Conservation (phyloP, 352 stramenopile genomes). For the Phytophthora kernoviae region DNA sequence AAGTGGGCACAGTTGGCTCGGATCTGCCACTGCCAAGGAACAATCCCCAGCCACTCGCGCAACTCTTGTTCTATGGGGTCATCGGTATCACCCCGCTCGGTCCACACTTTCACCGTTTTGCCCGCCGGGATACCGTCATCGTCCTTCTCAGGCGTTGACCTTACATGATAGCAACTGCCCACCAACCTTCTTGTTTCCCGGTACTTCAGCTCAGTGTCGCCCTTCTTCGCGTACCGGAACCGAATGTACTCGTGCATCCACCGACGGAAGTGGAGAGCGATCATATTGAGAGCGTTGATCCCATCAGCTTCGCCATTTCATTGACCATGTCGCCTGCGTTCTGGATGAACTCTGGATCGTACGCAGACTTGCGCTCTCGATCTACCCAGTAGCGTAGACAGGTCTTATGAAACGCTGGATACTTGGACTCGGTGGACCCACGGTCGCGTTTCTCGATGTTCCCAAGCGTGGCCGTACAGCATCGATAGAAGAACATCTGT, state of each 20-base stretch:
- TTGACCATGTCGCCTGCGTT: slow-evolving; percentile 4
- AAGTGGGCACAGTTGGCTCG: no score
- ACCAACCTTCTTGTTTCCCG: slow-evolving; percentile 4
- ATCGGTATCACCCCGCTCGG: slow-evolving; percentile 3
- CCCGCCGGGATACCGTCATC: slow-evolving; percentile 2
- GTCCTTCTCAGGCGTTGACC: not conserved
- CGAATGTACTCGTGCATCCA: slow-evolving; percentile 12
- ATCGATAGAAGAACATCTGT: slow-evolving; percentile 14
- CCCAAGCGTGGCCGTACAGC: slow-evolving; percentile 16
- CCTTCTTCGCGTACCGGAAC: slow-evolving; percentile 4
- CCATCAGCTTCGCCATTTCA: slow-evolving; percentile 7
- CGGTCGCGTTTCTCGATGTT: slow-evolving; percentile 3
- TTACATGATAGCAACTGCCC: slow-evolving; percentile 11
- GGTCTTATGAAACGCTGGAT: slow-evolving; percentile 14
- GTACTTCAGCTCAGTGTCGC: not conserved
- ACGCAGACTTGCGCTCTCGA: slow-evolving; percentile 4
- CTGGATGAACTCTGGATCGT: slow-evolving; percentile 9
- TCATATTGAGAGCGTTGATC: slow-evolving; percentile 14
- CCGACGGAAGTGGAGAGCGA: slow-evolving; percentile 16
- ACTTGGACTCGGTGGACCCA: slow-evolving; percentile 6
- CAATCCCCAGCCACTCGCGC: slow-evolving; percentile 7
- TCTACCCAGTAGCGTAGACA: slow-evolving; percentile 9
- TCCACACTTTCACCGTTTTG: slow-evolving; percentile 1
- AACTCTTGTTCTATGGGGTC: slow-evolving; percentile 13
- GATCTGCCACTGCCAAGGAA: slow-evolving; percentile 11